Evolutionary conservation across 1,139 yeast genomes (phyloP).

Genomic region (Yamadazyma dendronema): DNA sequence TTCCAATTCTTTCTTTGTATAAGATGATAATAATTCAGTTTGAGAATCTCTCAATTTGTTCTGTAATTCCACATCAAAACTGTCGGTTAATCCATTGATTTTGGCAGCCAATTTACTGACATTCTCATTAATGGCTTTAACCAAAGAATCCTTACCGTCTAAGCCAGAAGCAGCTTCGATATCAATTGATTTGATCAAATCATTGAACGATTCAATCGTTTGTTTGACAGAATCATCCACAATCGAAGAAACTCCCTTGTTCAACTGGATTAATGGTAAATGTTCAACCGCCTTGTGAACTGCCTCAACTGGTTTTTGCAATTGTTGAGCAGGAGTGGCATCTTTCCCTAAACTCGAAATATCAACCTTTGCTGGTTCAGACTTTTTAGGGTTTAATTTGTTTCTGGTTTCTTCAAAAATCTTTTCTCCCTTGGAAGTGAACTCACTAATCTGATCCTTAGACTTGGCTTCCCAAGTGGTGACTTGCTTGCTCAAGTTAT

Average conservation of each 20-base stretch:
- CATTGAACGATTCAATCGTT: conserved; percentile 52
- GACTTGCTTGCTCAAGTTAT: conserved; percentile 21
- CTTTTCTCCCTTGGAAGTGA: conserved; percentile 36
- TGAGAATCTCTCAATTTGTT: conserved; percentile 38
- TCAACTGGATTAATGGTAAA: conserved; percentile 37
- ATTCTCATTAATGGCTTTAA: conserved; percentile 31
- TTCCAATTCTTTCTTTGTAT: conserved; percentile 54
- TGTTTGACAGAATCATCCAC: conserved; percentile 47
- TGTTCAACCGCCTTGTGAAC: conserved; percentile 30
- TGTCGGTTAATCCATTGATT: conserved; percentile 35
- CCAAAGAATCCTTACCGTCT: conserved; percentile 27
- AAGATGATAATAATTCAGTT: conserved; percentile 54
- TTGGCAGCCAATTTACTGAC: conserved; percentile 32
- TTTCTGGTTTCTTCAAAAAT: conserved; percentile 38
- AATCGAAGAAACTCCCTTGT: conserved; percentile 19
- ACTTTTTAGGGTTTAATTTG: conserved; percentile 22
- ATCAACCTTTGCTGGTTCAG: conserved; percentile 12
- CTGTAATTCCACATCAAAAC: conserved; percentile 43
- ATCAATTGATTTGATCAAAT: conserved; percentile 51
- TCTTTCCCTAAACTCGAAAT: conserved; percentile 10
- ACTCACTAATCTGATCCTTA: conserved; percentile 31
- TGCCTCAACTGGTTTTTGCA: conserved; percentile 44
- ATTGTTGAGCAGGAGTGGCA: conserved; percentile 45
- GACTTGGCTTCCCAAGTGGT: conserved; percentile 23
- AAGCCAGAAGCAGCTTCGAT: conserved; percentile 27